Evolutionary conservation across 225 moss, liverwort and hornwort species (phyloP), one percentile per base, ranked within the genome.

Genomic region (Bryoerythrophyllum caledonicum): DNA sequence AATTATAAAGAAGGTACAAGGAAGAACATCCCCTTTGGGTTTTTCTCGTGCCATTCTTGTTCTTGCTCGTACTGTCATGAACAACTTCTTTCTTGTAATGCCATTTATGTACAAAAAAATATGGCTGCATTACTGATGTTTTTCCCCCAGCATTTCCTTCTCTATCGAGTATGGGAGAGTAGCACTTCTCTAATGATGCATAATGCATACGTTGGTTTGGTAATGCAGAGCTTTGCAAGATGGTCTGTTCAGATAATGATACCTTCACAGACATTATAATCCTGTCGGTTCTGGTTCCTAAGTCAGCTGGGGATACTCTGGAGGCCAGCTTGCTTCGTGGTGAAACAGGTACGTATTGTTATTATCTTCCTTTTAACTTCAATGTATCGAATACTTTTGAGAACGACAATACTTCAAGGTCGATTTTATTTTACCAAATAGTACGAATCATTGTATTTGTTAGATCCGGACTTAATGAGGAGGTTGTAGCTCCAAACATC

Each of bases 141-240:
- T 58, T 6, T 56, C n/a, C 41, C 26, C 3, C 26, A 11, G 37
- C 3, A 27, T 52, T n/a, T n/a, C n/a, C n/a, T n/a, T n/a, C n/a
- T n/a, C n/a, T n/a, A n/a, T n/a, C n/a, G 57, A 35, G 68, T 40
- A 15, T 2, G 35, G 62, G 34, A 24, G 63, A 24, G 48, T 37
- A 32, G 34, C 62, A 35, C 51, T 52, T 52, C 52, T 17, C 6
- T 32, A 34, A 51, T 62, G 73, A 51, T n/a, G n/a, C n/a, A n/a
- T n/a, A n/a, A n/a, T n/a, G n/a, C n/a, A n/a, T n/a, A n/a, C 35
- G 16, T 71, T 71, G 26, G 17, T 65, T 65, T 40, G 41, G 56
- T 56, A 54, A 28, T 81, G 73, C 87, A 93, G 93, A 91, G 81
- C 84, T 93, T 49, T 93, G 87, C 76, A 93, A 93, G 83, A 93